These are phyloP conservation scores for Lachnellula occidentalis DNA, from an alignment of 2,329 filamentous ascomycete genomes.

Conservation along the genomic window DNA sequence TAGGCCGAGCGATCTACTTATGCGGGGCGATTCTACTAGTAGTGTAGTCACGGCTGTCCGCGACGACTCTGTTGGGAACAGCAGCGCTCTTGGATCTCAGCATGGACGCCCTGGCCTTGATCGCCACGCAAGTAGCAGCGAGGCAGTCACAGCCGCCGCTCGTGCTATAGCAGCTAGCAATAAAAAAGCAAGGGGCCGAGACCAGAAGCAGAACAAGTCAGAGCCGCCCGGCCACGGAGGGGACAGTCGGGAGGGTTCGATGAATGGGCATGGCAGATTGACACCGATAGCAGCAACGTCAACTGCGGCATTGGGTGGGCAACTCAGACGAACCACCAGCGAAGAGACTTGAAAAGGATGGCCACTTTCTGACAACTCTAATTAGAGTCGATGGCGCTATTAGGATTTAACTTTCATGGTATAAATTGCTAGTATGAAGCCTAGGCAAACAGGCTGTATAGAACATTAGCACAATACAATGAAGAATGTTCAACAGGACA, in stretches of 20 bases:
- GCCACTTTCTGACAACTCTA: background rate
- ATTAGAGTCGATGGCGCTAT: background rate
- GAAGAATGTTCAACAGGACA: too few species aligned
- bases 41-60: conserved; percentile 24
- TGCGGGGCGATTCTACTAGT: conserved; percentile 20
- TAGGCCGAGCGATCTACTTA: conserved; percentile 1
- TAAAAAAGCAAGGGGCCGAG: background rate
- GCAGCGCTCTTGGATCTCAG: background rate
- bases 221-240: background rate
- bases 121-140: conserved; percentile 9
- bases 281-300: background rate
- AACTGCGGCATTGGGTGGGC: background rate
- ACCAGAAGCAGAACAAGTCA: background rate
- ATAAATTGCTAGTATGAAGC: background rate
- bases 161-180: conserved; percentile 8
- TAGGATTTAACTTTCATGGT: background rate
- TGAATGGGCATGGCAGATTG: background rate
- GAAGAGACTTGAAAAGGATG: background rate
- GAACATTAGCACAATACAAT: too few species aligned
- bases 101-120: background rate
- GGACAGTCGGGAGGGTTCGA: background rate
- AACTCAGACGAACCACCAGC: background rate
- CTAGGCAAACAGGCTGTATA: too few species aligned
- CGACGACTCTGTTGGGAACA: conserved; percentile 19
- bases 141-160: conserved; percentile 16